Evolutionary conservation across 1,139 yeast species (phyloP).

Genomic region (Yamadazyma atmosphaerica): DNA sequence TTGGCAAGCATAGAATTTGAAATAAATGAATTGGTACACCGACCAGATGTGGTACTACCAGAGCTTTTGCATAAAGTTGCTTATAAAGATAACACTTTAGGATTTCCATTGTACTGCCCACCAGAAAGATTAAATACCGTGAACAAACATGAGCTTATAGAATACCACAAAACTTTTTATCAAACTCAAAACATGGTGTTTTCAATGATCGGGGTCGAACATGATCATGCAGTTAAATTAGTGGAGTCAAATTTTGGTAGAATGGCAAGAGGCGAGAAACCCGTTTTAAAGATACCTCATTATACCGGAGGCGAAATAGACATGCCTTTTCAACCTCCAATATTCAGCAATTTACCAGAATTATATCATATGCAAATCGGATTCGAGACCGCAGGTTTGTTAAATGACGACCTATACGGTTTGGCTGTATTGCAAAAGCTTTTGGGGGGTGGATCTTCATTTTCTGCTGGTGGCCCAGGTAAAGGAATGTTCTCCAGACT

Average conservation of each 20-base stretch:
- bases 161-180: conserved; percentile 68
- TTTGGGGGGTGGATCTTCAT: conserved; percentile 97
- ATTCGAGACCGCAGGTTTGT: conserved; percentile 83
- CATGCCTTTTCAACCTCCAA: conserved; percentile 70
- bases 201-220: conserved; percentile 86
- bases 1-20: conserved; percentile 78
- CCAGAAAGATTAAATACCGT: conserved; percentile 61
- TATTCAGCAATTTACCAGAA: conserved; percentile 72
- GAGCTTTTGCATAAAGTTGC: conserved; percentile 87
- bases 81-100: conserved; percentile 69
- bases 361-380: conserved; percentile 85
- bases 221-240: conserved; percentile 64
- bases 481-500: conserved; percentile 97
- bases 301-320: conserved; percentile 80
- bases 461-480: conserved; percentile 99
- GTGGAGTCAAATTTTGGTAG: conserved; percentile 55
- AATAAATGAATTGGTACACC: conserved; percentile 74
- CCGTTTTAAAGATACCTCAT: conserved; percentile 44
- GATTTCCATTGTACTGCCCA: conserved; percentile 85
- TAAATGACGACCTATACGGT: conserved; percentile 86
- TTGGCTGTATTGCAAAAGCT: conserved; percentile 87
- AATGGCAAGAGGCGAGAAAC: conserved; percentile 16
- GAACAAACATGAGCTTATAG: conserved; percentile 50
- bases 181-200: conserved; percentile 83
- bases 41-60: conserved; percentile 85